These are phyloP conservation scores for Zarea fungicola DNA, from an alignment of 2,329 filamentous ascomycete genomes.

Conservation along the genomic window DNA sequence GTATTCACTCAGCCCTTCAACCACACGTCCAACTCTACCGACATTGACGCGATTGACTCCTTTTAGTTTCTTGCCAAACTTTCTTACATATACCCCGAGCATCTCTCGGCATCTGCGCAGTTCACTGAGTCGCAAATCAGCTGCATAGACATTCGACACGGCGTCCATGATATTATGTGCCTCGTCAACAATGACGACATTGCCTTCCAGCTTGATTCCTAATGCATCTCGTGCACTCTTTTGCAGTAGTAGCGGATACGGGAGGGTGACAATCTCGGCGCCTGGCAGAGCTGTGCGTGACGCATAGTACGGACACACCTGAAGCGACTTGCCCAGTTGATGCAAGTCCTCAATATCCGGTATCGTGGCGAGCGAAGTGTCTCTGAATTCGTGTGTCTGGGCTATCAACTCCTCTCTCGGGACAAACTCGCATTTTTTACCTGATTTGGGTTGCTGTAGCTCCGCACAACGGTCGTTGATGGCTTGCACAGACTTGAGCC, in stretches of 20 bases:
- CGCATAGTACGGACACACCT: constrained; percentile 95
- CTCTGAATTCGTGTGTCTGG: constrained; percentile 74
- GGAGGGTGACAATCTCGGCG: constrained; percentile 85
- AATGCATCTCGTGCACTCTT: constrained; percentile 82
- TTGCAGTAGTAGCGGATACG: constrained; percentile 86
- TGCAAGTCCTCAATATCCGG: constrained; percentile 92
- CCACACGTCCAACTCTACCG: constrained; percentile 75
- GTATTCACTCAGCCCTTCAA: constrained; percentile 72
- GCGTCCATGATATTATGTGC: constrained; percentile 98
- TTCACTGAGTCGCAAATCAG: constrained; percentile 68
- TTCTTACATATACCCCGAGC: constrained; percentile 75
- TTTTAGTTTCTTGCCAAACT: constrained; percentile 82
- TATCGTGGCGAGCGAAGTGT: constrained; percentile 75
- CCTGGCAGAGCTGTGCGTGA: constrained; percentile 76
- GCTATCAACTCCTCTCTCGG: constrained; percentile 71
- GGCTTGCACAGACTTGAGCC: constrained; percentile 64
- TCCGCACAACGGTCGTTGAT: constrained; percentile 95
- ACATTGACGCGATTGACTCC: constrained; percentile 90
- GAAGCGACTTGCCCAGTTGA: constrained; percentile 68
- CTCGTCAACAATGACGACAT: constrained; percentile 94
- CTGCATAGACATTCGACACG: constrained; percentile 79
- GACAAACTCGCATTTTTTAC: constrained; percentile 66
- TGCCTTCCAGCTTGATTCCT: constrained; percentile 76
- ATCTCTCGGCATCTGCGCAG: constrained; percentile 68
- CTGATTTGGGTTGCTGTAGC: constrained; percentile 64